A percentile compares a stretch with the other conserved stretches of the same genome.
Conservation (phyloP, 164 flowering plant genomes). For the Macadamia integrifolia region DNA sequence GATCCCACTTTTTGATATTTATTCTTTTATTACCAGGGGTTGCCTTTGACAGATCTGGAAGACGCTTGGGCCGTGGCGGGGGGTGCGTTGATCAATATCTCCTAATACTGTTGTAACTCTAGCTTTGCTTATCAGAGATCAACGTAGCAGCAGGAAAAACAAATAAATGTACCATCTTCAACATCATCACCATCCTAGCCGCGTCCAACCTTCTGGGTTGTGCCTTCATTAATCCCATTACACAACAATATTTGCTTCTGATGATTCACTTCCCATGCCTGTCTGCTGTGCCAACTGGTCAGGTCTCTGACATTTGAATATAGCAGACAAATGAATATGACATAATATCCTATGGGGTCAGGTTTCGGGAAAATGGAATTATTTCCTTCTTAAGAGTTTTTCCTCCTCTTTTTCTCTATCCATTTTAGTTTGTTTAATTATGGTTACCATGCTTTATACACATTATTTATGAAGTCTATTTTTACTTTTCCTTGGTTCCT, state of each 20-base stretch:
- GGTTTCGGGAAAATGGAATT: no score
- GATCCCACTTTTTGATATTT: background rate
- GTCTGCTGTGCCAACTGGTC: background rate
- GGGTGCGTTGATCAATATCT: constrained; percentile 53
- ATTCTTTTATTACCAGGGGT: constrained; percentile 47
- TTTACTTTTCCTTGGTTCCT: constrained; percentile 3
- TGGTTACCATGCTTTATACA: background rate
- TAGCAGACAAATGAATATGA: no score
- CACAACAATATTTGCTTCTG: background rate
- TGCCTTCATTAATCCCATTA: background rate
- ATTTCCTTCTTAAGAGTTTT: background rate
- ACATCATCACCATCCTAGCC: background rate
- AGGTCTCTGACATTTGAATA: no score
- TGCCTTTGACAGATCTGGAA: constrained; percentile 90
- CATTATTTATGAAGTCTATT: background rate
- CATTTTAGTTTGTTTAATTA: background rate
- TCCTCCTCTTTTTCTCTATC: background rate
- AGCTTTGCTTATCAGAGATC: background rate
- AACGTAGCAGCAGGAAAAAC: background rate
- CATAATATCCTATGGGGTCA: no score
- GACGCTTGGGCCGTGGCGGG: constrained; percentile 95
- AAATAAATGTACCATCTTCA: background rate
- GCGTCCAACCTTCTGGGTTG: no score
- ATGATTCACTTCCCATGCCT: no score
- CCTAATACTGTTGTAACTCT: background rate